Conservation (phyloP, 2,329 filamentous ascomycete genomes). For the Colletotrichum musae region DNA sequence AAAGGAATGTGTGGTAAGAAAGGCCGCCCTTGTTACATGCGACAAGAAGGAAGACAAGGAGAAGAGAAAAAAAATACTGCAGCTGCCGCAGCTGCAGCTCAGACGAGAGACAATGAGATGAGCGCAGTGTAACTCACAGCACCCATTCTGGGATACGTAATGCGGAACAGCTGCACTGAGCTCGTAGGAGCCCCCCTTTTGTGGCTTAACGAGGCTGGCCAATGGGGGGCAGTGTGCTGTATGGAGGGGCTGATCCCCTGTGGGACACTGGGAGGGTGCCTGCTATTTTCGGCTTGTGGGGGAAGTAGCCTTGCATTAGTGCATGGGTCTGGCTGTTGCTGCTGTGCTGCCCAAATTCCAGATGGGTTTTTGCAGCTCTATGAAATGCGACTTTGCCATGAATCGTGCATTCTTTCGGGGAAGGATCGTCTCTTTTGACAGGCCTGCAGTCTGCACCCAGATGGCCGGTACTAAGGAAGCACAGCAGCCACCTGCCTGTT, state of each 20-base stretch:
- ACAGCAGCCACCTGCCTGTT: not conserved
- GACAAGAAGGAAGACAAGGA: not conserved
- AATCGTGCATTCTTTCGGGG: slow-evolving; percentile 19
- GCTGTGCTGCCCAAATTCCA: not conserved
- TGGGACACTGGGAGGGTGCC: slow-evolving; percentile 17
- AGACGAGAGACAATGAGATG: slow-evolving; percentile 26
- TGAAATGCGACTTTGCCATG: slow-evolving; percentile 17
- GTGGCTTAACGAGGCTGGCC: slow-evolving; percentile 38
- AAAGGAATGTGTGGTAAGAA: not conserved
- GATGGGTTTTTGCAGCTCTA: slow-evolving; percentile 8
- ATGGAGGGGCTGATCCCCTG: slow-evolving; percentile 28
- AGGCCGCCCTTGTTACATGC: not conserved
- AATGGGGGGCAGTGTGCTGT: not conserved
- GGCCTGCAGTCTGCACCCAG: not conserved
- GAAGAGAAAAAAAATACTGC: slow-evolving; percentile 1
- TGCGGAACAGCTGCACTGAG: slow-evolving; percentile 26
- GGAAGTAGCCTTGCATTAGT: slow-evolving; percentile 39
- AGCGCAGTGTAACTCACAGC: slow-evolving; percentile 7
- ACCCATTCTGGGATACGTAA: slow-evolving; percentile 37
- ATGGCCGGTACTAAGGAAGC: not conserved
- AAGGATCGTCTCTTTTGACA: not conserved
- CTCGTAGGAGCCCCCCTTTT: slow-evolving; percentile 26
- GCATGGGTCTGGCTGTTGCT: not conserved
- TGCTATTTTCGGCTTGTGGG: slow-evolving; percentile 33
- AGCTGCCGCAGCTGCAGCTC: slow-evolving; percentile 36